Conservation (phyloP, 1,284 basidiomycete species). For the Ustilago loliicola region DNA sequence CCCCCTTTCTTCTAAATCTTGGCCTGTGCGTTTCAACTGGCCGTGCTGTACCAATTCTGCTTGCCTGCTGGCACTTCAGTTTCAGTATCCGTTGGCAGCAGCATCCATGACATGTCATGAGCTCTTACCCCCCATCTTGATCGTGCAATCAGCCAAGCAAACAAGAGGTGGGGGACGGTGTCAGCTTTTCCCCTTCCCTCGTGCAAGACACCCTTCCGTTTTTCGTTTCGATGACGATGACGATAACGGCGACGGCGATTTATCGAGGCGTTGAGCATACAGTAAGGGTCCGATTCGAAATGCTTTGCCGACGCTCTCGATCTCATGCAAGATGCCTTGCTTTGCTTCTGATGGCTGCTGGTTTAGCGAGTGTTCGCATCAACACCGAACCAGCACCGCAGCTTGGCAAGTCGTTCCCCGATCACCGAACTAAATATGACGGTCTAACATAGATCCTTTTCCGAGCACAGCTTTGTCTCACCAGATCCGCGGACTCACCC, state of each 20-base stretch:
- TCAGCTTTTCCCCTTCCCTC: neutral
- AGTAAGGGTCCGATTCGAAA: too few relatives aligned
- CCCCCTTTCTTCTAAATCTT: constrained; percentile 45
- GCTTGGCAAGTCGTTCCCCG: constrained; percentile 7
- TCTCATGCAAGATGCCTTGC: neutral
- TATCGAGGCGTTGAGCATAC: too few relatives aligned
- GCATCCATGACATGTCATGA: neutral
- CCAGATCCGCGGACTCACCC: neutral
- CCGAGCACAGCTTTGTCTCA: neutral
- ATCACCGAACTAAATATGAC: constrained; percentile 7
- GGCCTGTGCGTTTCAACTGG: constrained; percentile 30
- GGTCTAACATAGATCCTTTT: constrained; percentile 5
- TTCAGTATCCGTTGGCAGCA: neutral
- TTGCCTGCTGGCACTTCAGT: too few relatives aligned
- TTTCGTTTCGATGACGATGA: neutral
- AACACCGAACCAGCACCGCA: neutral
- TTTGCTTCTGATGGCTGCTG: too few relatives aligned
- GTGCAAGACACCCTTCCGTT: neutral
- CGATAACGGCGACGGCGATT: neutral
- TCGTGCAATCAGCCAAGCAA: too few relatives aligned
- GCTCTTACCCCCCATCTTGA: neutral
- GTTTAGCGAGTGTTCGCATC: too few relatives aligned
- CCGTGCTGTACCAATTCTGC: neutral
- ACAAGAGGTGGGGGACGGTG: neutral
- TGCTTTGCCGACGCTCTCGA: too few relatives aligned